phyloP scores from a whole-genome alignment of 257 asterid genomes.

The Salvia splendens region DNA sequence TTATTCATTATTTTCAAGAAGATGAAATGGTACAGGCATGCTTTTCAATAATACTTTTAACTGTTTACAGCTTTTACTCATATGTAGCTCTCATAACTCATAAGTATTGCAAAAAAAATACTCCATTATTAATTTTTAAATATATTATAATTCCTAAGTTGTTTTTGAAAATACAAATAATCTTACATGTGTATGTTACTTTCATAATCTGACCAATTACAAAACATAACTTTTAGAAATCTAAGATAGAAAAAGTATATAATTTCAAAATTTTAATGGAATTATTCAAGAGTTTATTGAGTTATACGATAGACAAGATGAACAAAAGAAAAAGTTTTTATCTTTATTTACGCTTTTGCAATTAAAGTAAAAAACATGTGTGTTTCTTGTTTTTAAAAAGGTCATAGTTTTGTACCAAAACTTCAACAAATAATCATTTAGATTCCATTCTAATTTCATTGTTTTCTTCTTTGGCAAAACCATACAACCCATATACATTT shows the following conservation, averaged over 20 bases:
- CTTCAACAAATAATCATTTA: slow-evolving; percentile 31
- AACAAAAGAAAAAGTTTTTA: not conserved
- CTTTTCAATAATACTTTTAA: not conserved
- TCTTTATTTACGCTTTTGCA: slow-evolving; percentile 1
- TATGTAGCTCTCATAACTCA: too few species aligned
- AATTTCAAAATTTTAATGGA: not conserved
- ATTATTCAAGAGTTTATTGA: not conserved
- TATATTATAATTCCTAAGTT: too few species aligned
- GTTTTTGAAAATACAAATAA: too few species aligned
- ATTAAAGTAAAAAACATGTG: slow-evolving; percentile 20
- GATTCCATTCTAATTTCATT: slow-evolving; percentile 28
- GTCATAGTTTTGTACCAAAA: not conserved
- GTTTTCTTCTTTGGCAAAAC: slow-evolving; percentile 17
- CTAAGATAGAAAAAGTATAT: too few species aligned
- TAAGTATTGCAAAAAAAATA: too few species aligned
- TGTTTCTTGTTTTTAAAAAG: slow-evolving; percentile 11
- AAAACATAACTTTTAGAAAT: too few species aligned
- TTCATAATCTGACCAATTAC: too few species aligned
- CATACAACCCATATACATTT: slow-evolving; percentile 11
- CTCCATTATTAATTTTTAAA: too few species aligned
- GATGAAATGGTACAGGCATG: slow-evolving; percentile 6
- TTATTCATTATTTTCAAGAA: not conserved
- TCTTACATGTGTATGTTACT: too few species aligned
- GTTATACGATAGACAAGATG: slow-evolving; percentile 11
- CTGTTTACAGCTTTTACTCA: too few species aligned